Conservation (phyloP, 2,329 filamentous ascomycete species). For the Spiromastix sp. region DNA sequence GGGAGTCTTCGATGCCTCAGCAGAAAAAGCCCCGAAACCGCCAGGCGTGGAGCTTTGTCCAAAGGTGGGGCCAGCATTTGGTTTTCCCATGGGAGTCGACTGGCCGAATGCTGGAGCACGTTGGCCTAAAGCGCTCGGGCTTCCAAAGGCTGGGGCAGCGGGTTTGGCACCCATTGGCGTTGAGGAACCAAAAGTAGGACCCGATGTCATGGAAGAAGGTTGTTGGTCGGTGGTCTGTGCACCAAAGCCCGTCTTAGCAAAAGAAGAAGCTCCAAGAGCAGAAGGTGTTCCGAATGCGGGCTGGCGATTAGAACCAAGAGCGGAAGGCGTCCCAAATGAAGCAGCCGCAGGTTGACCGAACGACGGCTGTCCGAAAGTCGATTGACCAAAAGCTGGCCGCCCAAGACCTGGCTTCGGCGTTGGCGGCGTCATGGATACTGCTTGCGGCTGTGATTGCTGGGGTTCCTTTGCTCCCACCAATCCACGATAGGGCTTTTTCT, state of each 20-base stretch:
- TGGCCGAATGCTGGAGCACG: slow-evolving; percentile 24
- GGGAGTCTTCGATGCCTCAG: slow-evolving; percentile 16
- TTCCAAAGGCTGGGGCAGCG: slow-evolving; percentile 23
- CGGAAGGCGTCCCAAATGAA: slow-evolving; percentile 14
- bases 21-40: slow-evolving; percentile 14
- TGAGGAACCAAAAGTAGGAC: slow-evolving; percentile 25
- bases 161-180: slow-evolving; percentile 16
- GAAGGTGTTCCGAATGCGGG: slow-evolving; percentile 18
- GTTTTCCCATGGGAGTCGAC: slow-evolving; percentile 11
- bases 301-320: slow-evolving; percentile 6
- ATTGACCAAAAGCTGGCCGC: slow-evolving; percentile 12
- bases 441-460: slow-evolving; percentile 21
- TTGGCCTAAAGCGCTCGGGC: slow-evolving; percentile 23
- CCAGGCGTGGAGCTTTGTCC: slow-evolving; percentile 1
- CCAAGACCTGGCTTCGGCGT: slow-evolving; percentile 12
- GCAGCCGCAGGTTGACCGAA: slow-evolving; percentile 2
- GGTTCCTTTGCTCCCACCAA: slow-evolving; percentile 37
- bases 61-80: slow-evolving; percentile 6
- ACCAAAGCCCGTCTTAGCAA: slow-evolving; percentile 16
- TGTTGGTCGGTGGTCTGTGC: slow-evolving; percentile 4
- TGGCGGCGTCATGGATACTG: slow-evolving; percentile 12
- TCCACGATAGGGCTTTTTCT: slow-evolving; percentile 62
- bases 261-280: slow-evolving; percentile 17
- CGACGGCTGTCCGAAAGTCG: slow-evolving; percentile 12
- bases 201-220: slow-evolving; percentile 9